A percentile compares a stretch with the other conserved stretches of the same genome.
Conservation (phyloP, 768 basidiomycete genomes). For the Lactarius hengduanensis region DNA sequence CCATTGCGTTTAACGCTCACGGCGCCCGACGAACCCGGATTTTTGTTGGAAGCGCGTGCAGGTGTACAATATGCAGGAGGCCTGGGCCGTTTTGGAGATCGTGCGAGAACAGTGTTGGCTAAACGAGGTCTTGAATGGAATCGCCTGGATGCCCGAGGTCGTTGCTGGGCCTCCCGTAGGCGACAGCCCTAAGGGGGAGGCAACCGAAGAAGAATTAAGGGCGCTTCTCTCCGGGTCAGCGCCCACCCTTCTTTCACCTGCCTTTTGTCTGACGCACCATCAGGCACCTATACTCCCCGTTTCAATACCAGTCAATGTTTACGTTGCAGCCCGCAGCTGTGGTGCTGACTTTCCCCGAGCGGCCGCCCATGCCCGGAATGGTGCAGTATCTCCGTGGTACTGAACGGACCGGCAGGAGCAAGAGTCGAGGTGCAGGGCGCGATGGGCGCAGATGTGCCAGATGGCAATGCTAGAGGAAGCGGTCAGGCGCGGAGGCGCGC, state of each 20-base stretch:
- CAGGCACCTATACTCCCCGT: conserved; percentile 54
- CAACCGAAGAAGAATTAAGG: conserved; percentile 56
- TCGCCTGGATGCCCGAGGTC: conserved; percentile 62
- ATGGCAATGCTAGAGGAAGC: conserved; percentile 63
- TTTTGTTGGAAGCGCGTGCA: conserved; percentile 67
- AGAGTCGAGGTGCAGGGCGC: conserved; percentile 57
- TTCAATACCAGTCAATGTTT: conserved; percentile 73
- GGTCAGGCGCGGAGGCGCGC: conserved; percentile 66
- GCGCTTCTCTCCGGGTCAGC: conserved; percentile 62
- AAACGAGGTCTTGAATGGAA: conserved; percentile 63
- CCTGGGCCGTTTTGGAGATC: conserved; percentile 77
- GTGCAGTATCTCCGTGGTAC: conserved; percentile 63
- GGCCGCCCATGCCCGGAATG: conserved; percentile 59
- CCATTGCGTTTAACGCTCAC: conserved; percentile 65
- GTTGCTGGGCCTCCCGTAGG: conserved; percentile 32
- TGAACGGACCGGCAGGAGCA: conserved; percentile 59
- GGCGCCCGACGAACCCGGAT: conserved; percentile 74
- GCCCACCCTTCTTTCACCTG: conserved; percentile 11
- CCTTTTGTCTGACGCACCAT: background rate
- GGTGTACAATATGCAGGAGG: conserved; percentile 68
- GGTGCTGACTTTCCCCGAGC: conserved; percentile 64
- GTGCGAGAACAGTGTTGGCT: conserved; percentile 84
- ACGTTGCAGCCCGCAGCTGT: conserved; percentile 46
- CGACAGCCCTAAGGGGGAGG: conserved; percentile 35
- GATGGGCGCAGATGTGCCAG: conserved; percentile 47